Evolutionary conservation across 2,329 filamentous ascomycete genomes (phyloP).

Genomic region (Esteya vermicola): DNA sequence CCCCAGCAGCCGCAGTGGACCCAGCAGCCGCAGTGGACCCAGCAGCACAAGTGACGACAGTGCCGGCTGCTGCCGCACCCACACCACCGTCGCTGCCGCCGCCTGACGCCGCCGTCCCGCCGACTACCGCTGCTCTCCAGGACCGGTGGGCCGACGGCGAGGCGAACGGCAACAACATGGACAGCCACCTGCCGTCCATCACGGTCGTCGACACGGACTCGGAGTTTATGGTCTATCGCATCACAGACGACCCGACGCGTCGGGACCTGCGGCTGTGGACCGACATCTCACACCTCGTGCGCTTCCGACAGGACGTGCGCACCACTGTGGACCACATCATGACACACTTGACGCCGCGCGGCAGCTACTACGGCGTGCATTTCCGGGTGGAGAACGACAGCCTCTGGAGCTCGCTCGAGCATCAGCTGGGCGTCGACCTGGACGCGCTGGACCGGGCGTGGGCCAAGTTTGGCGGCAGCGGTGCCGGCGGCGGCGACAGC

Average conservation of each 20-base stretch:
- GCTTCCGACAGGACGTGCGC: slow-evolving; percentile 16
- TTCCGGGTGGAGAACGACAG: slow-evolving; percentile 21
- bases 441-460: slow-evolving; percentile 20
- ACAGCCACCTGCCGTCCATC: slow-evolving; percentile 12
- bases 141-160: background rate
- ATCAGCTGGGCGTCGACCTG: slow-evolving; percentile 19
- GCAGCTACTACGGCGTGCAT: slow-evolving; percentile 20
- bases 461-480: slow-evolving; percentile 13
- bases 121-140: background rate
- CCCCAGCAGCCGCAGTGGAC: no score
- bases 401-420: slow-evolving; percentile 20
- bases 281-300: slow-evolving; percentile 17
- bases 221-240: slow-evolving; percentile 19
- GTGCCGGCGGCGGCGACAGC: slow-evolving; percentile 6
- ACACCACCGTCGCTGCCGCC: no score
- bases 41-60: no score
- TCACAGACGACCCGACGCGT: slow-evolving; percentile 21
- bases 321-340: slow-evolving; percentile 13
- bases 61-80: no score
- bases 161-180: background rate
- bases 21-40: no score
- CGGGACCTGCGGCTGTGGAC: slow-evolving; percentile 20
- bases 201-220: slow-evolving; percentile 16
- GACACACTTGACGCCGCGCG: slow-evolving; percentile 9
- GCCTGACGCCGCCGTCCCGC: no score